These are phyloP conservation scores for Pseudogymnoascus pannorum DNA, from an alignment of 2,329 filamentous ascomycete species.

Conservation along the genomic window DNA sequence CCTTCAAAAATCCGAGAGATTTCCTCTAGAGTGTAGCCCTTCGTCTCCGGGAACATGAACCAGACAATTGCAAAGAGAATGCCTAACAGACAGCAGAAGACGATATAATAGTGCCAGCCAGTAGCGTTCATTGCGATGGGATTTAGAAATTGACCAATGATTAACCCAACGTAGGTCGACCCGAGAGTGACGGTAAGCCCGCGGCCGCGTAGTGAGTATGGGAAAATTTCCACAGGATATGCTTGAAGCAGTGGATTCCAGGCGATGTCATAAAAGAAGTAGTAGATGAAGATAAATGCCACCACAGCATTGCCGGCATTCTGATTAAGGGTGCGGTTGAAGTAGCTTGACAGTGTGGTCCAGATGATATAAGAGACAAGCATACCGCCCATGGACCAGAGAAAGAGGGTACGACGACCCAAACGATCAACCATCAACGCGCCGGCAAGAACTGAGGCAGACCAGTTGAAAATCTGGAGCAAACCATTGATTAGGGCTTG, in stretches of 20 bases:
- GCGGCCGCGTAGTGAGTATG: constrained; percentile 30
- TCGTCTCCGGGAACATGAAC: constrained; percentile 34
- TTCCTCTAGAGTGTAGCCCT: constrained; percentile 27
- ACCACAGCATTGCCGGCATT: constrained; percentile 38
- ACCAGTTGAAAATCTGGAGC: constrained; percentile 18
- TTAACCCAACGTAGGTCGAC: constrained; percentile 9
- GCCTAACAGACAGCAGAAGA: constrained; percentile 32
- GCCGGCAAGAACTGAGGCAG: constrained; percentile 17
- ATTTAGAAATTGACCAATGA: constrained; percentile 35
- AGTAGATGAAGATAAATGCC: constrained; percentile 41
- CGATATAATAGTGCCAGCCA: constrained; percentile 35
- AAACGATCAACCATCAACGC: constrained; percentile 19
- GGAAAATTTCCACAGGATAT: constrained; percentile 36
- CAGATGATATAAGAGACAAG: constrained; percentile 16
- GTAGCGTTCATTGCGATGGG: constrained; percentile 34
- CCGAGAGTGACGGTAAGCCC: constrained; percentile 31
- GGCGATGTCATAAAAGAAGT: constrained; percentile 36
- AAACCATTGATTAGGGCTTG: constrained; percentile 21
- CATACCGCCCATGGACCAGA: constrained; percentile 17
- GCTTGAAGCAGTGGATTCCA: constrained; percentile 30
- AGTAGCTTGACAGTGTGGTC: not conserved
- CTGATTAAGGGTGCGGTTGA: constrained; percentile 11
- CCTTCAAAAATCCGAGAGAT: constrained; percentile 28
- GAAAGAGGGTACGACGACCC: constrained; percentile 17
- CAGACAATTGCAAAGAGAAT: constrained; percentile 30